Base-by-base conservation (phyloP, 1,139 yeast genomes). In the Keqinozyma sinolaborantium region DNA sequence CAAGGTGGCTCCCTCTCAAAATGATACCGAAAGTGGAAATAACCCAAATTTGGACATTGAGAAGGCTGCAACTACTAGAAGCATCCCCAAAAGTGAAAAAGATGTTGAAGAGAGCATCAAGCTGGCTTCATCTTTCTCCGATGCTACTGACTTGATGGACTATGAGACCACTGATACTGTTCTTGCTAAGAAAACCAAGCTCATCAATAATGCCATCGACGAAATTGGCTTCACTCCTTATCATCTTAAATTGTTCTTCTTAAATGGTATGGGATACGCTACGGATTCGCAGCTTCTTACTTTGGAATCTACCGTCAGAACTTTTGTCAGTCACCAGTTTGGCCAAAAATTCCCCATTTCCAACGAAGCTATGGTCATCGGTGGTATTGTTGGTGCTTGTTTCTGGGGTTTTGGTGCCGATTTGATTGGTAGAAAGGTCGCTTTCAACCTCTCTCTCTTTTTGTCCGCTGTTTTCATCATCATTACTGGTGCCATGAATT, bases 231-330 rank as follows among this genome's bases (percentile, higher is more conserved):
- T 58, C 38, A 60, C 66, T 16, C 55, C 56, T 24, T 60, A 58
- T 38, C 67, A 60, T 41, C 42, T 56, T 27, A 60, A 60, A 34
- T 41, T 59, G 20, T 60, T 73, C 44, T 61, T 62, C 42, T 48
- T 74, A 23, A 73, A 72, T 38, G 84, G 84, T 12, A 70, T 77
- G 69, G 85, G 85, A 11, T 79, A 79, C 45, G 73, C 79, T 4
- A 78, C 75, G 16, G 84, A 79, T 48, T 74, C 82, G 12, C 77
- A 77, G 48, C 58, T 79, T 42, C 69, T 66, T 24, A 59, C 63
- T 48, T 45, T 62, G 26, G 72, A 65, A 42, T 50, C 63, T 34
- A 48, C 53, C 23, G 71, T 64, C 8, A 51, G 70, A 37, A 50
- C 57, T 4, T 60, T 57, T 44, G 57, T 61, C 44, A 72, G 65